A percentile compares a stretch with the other conserved stretches of the same genome.
Evolutionary conservation across 2,329 filamentous ascomycete genomes (phyloP).

Genomic region (Epichloe amarillans): DNA sequence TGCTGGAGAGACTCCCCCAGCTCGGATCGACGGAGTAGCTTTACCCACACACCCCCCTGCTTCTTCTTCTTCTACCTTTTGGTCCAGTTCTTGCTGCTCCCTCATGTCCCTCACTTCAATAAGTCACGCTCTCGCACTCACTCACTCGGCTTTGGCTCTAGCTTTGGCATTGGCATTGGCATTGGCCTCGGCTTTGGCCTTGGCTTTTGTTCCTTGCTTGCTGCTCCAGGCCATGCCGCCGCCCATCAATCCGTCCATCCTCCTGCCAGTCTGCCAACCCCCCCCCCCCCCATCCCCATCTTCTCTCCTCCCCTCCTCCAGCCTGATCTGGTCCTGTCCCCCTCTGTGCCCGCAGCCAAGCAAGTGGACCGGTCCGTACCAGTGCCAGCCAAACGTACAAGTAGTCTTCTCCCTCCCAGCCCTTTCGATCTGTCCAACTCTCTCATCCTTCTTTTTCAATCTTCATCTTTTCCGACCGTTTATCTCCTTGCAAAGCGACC

Average conservation of each 20-base stretch:
- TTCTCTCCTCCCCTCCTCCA: background rate
- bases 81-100: background rate
- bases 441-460: background rate
- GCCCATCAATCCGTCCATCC: background rate
- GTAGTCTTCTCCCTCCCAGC: conserved; percentile 6
- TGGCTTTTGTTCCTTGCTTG: background rate
- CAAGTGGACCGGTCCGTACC: background rate
- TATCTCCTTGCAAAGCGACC: background rate
- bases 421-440: background rate
- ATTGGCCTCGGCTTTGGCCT: background rate
- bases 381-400: conserved; percentile 7
- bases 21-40: background rate
- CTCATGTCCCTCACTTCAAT: background rate
- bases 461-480: background rate
- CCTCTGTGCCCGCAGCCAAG: conserved; percentile 1
- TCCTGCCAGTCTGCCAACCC: background rate
- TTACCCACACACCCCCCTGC: background rate
- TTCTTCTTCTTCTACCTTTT: background rate
- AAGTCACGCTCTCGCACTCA: background rate
- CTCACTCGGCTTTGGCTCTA: background rate
- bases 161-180: background rate
- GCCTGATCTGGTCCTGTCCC: background rate
- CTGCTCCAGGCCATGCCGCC: background rate
- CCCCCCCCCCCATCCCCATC: no score
- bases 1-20: background rate